phyloP scores from a whole-genome alignment of 2,329 filamentous ascomycete genomes.

The Myriosclerotinia duriaeana region DNA sequence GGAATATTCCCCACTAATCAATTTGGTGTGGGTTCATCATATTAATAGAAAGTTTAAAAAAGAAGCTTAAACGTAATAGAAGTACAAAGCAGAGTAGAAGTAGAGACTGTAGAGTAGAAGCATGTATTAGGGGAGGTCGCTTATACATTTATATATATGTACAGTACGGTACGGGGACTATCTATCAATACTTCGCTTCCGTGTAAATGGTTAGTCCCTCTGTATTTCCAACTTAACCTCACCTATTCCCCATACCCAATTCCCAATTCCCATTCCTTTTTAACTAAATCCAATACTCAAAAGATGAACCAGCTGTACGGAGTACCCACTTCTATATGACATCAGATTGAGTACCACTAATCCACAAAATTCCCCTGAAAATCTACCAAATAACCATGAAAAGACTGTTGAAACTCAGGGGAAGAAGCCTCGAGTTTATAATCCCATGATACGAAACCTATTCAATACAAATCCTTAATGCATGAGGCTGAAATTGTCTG shows the following conservation, averaged over 20 bases:
- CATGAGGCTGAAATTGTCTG: neutral
- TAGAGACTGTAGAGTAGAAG: too few species aligned
- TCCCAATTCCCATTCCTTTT: neutral
- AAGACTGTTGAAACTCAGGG: neutral
- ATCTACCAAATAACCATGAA: neutral
- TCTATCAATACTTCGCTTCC: neutral
- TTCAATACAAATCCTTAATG: neutral
- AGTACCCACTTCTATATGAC: neutral
- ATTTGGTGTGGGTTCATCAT: too few species aligned
- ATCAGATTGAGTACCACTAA: neutral
- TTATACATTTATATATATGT: too few species aligned
- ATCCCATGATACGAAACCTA: too few species aligned
- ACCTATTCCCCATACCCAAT: too few species aligned
- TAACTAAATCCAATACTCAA: too few species aligned
- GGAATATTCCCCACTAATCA: too few species aligned
- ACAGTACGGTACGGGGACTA: too few species aligned
- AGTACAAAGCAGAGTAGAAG: too few species aligned
- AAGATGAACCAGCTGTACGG: neutral
- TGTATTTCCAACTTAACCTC: neutral
- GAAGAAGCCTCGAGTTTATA: neutral
- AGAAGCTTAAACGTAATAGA: too few species aligned
- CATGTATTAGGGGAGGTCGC: too few species aligned
- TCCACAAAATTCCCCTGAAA: slow-evolving; percentile 1
- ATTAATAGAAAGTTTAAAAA: too few species aligned
- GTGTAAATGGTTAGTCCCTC: neutral